Evolutionary conservation across 805 yeast species (phyloP).

Genomic region (Candida nanaspora): DNA sequence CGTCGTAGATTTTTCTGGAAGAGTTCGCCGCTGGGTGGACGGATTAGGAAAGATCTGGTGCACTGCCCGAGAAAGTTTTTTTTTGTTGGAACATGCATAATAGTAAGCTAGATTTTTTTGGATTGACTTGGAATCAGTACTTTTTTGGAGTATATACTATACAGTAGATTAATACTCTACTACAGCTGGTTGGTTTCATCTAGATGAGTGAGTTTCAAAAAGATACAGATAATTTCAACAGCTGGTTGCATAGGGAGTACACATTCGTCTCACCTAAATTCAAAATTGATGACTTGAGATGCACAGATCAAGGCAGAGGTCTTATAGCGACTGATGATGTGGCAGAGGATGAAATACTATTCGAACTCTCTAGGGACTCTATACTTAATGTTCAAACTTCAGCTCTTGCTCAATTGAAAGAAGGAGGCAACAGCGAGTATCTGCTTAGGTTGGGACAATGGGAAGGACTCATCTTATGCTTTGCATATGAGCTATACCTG

Average conservation of each 20-base stretch:
- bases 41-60: not conserved
- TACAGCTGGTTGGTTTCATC: too few species aligned
- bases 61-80: not conserved
- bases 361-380: constrained; percentile 56
- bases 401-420: constrained; percentile 29
- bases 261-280: constrained; percentile 50
- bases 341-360: constrained; percentile 52
- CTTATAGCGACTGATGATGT: constrained; percentile 60
- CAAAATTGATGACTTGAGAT: constrained; percentile 52
- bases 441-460: constrained; percentile 52
- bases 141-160: too few species aligned
- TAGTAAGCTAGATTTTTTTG: not conserved
- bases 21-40: not conserved
- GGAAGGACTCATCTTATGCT: constrained; percentile 67
- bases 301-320: constrained; percentile 67
- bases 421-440: constrained; percentile 25
- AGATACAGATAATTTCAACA: constrained; percentile 32
- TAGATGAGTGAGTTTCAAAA: too few species aligned
- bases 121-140: not conserved
- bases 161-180: too few species aligned
- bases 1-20: not conserved
- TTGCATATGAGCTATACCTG: constrained; percentile 52
- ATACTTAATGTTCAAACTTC: constrained; percentile 57
- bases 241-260: constrained; percentile 39
- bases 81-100: not conserved